Evolutionary conservation across 2,329 filamentous ascomycete species (phyloP).

Genomic region (Neocucurbitaria cava): DNA sequence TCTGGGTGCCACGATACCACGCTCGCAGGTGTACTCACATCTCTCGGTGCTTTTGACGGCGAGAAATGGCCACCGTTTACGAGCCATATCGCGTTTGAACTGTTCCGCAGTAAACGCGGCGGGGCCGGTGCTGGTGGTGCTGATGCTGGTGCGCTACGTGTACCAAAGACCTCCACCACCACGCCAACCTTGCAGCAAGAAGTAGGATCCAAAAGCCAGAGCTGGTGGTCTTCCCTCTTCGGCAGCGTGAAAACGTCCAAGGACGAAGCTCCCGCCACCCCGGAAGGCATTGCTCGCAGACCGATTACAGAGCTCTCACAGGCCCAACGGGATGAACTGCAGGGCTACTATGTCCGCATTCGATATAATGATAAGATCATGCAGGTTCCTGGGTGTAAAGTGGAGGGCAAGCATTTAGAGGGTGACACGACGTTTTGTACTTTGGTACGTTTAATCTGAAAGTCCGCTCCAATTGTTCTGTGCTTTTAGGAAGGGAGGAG

Average conservation of each 20-base stretch:
- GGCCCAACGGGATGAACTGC: constrained; percentile 65
- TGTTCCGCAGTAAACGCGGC: constrained; percentile 72
- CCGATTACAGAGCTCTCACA: constrained; percentile 62
- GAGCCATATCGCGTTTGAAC: constrained; percentile 87
- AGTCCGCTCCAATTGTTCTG: too few relatives aligned
- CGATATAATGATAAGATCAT: constrained; percentile 90
- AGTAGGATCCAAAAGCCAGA: constrained; percentile 22
- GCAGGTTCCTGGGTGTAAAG: constrained; percentile 79
- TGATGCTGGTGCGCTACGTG: too few relatives aligned
- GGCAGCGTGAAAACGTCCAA: constrained; percentile 26
- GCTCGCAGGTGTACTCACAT: constrained; percentile 77
- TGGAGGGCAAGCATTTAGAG: constrained; percentile 79
- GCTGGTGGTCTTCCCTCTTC: constrained; percentile 50
- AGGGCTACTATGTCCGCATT: constrained; percentile 85
- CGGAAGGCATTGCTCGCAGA: constrained; percentile 66
- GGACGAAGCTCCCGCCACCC: constrained; percentile 1
- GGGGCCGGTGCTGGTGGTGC: too few relatives aligned
- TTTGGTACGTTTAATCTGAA: constrained; percentile 61
- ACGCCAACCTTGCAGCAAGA: constrained; percentile 6
- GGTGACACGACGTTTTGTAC: constrained; percentile 93
- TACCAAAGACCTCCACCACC: too few relatives aligned
- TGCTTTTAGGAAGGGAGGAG: too few relatives aligned
- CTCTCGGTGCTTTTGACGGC: constrained; percentile 78
- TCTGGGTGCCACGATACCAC: constrained; percentile 95
- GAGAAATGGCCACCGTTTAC: constrained; percentile 90